Conservation (phyloP, 1,139 yeast species). For the Taphrina pruni region DNA sequence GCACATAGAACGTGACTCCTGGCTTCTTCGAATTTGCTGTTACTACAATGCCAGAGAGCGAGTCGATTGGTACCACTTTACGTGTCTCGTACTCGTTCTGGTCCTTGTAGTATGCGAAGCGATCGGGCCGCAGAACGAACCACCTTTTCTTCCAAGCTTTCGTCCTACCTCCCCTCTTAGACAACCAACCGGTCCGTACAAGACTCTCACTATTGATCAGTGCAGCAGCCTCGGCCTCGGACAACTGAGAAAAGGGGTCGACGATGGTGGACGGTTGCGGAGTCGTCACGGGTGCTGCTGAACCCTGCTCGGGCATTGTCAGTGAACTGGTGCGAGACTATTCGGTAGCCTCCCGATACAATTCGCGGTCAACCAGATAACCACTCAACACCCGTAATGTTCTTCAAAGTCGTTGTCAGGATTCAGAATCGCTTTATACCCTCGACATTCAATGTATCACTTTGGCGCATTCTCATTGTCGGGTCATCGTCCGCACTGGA, state of each 20-base stretch:
- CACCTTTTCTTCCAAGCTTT: conserved; percentile 60
- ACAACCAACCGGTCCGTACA: conserved; percentile 25
- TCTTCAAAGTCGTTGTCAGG: no score
- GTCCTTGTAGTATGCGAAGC: conserved; percentile 65
- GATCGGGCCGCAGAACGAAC: conserved; percentile 65
- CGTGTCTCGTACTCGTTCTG: conserved; percentile 63
- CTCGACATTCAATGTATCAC: no score
- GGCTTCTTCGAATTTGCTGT: conserved; percentile 8
- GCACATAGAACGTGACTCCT: conserved; percentile 57
- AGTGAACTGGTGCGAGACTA: no score
- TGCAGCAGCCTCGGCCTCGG: conserved; percentile 19
- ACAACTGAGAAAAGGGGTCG: conserved; percentile 4
- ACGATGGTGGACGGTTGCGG: neutral
- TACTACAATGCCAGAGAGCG: conserved; percentile 52
- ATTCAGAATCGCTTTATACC: no score
- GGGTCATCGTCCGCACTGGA: no score
- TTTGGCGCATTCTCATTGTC: no score
- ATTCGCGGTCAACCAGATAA: no score
- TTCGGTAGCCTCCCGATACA: no score
- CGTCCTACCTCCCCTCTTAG: conserved; percentile 28
- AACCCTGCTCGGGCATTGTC: neutral
- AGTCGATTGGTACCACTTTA: conserved; percentile 56
- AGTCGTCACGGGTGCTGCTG: neutral
- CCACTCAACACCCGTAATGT: no score
- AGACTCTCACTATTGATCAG: conserved; percentile 26